Conservation (phyloP, 202 grass and related monocot genomes). For the Eragrostis tef region DNA sequence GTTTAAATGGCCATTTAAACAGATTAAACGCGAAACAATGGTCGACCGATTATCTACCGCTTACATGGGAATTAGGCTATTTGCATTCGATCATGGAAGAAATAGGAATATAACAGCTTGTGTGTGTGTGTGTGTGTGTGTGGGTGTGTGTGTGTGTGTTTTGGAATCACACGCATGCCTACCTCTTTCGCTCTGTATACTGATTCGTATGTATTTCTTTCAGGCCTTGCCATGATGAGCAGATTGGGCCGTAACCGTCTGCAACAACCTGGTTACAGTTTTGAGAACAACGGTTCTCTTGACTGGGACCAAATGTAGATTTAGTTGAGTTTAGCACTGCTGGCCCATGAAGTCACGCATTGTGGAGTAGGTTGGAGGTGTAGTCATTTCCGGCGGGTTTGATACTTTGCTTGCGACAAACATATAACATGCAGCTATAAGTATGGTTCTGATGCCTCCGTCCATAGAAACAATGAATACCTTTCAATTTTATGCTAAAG, state of each 20-base stretch:
- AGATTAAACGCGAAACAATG: too few relatives aligned
- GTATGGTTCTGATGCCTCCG: neutral
- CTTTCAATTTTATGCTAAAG: constrained; percentile 3
- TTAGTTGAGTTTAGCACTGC: constrained; percentile 30
- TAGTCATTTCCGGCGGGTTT: constrained; percentile 28
- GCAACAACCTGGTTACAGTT: constrained; percentile 63
- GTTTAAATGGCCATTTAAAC: too few relatives aligned
- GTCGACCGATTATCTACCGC: too few relatives aligned
- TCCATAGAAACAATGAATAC: constrained; percentile 26
- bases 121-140: too few relatives aligned
- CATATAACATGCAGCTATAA: neutral
- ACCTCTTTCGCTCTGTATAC: neutral
- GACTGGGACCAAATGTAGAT: constrained; percentile 89
- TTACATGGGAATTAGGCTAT: neutral
- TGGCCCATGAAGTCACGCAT: neutral
- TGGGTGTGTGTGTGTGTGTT: too few relatives aligned
- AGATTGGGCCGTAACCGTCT: constrained; percentile 74
- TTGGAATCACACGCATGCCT: neutral
- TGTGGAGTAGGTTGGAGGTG: constrained; percentile 18
- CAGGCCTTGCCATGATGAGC: constrained; percentile 87
- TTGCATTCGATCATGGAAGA: neutral
- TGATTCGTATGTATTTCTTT: constrained; percentile 41
- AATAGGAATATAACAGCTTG: too few relatives aligned
- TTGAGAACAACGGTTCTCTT: constrained; percentile 63
- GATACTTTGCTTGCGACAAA: neutral